A percentile compares a stretch with the other conserved stretches of the same genome.
Evolutionary conservation across 2,329 filamentous ascomycete species (phyloP).

Genomic region (Arthrinium puccinioides): DNA sequence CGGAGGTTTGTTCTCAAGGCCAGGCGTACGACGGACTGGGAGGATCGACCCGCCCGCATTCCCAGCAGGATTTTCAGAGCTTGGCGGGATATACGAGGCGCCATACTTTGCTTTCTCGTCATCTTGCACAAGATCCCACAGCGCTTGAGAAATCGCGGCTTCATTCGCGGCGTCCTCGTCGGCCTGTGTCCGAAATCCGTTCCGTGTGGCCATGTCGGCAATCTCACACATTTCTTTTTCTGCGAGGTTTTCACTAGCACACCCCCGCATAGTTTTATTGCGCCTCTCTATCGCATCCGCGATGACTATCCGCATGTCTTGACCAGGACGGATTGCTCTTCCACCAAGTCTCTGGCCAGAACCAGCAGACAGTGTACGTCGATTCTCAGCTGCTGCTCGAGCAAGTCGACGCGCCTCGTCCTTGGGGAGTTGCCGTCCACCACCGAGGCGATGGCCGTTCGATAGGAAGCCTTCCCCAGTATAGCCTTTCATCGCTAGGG

Average conservation of each 20-base stretch:
- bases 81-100: slow-evolving; percentile 41
- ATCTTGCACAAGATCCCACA: slow-evolving; percentile 81
- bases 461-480: slow-evolving; percentile 85
- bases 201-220: slow-evolving; percentile 54
- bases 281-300: slow-evolving; percentile 64
- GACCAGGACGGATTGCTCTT: slow-evolving; percentile 38
- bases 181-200: slow-evolving; percentile 75
- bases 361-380: slow-evolving; percentile 47
- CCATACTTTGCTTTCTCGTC: slow-evolving; percentile 56
- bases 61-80: slow-evolving; percentile 43
- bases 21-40: too few relatives aligned
- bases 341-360: slow-evolving; percentile 72
- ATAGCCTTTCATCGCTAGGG: slow-evolving; percentile 72
- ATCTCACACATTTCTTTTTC: slow-evolving; percentile 60
- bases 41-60: slow-evolving; percentile 21
- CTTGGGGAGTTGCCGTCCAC: slow-evolving; percentile 49
- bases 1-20: slow-evolving; percentile 6
- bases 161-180: slow-evolving; percentile 89
- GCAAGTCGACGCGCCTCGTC: slow-evolving; percentile 71
- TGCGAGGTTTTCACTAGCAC: slow-evolving; percentile 63
- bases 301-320: slow-evolving; percentile 67
- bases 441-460: slow-evolving; percentile 67
- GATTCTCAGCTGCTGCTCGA: slow-evolving; percentile 65
- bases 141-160: slow-evolving; percentile 73
- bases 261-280: slow-evolving; percentile 61